Evolutionary conservation across 768 basidiomycete species (phyloP).

Genomic region (Termitomyces sp.): DNA sequence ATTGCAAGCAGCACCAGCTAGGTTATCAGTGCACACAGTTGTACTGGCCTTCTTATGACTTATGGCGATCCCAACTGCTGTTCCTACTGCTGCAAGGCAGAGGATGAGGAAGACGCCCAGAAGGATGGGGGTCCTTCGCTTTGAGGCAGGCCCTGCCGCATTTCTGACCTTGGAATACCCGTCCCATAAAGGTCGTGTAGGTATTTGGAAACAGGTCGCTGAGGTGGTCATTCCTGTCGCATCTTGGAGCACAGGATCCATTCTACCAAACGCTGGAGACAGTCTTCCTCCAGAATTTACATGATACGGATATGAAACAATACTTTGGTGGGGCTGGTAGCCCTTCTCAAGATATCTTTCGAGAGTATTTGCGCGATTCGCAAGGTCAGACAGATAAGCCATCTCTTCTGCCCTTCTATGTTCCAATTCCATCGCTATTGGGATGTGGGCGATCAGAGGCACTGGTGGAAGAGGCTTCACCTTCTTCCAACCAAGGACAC

Average conservation of each 20-base stretch:
- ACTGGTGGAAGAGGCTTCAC: conserved; percentile 56
- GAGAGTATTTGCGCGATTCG: conserved; percentile 42
- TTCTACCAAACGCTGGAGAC: conserved; percentile 17
- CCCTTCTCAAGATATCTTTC: conserved; percentile 47
- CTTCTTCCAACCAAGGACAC: conserved; percentile 35
- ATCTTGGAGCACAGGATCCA: conserved; percentile 3
- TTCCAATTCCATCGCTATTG: conserved; percentile 34
- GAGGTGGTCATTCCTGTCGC: neutral
- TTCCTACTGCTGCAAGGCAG: conserved; percentile 33
- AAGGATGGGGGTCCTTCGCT: conserved; percentile 19
- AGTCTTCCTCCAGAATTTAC: conserved; percentile 11
- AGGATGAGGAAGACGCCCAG: conserved; percentile 28
- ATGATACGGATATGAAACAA: conserved; percentile 24
- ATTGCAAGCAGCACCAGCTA: conserved; percentile 47
- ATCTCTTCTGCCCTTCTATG: conserved; percentile 39
- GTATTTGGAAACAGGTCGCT: neutral
- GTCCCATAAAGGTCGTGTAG: neutral
- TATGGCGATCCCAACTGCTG: conserved; percentile 39
- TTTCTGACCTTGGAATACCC: neutral
- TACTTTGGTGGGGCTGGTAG: conserved; percentile 43
- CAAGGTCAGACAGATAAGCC: conserved; percentile 46
- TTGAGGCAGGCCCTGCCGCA: neutral
- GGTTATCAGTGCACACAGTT: conserved; percentile 31
- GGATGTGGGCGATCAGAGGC: conserved; percentile 42
- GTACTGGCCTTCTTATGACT: conserved; percentile 20